A percentile compares a stretch with the other conserved stretches of the same genome.
These are phyloP conservation scores for Thermochaetoides thermophila DNA, from an alignment of 495 filamentous ascomycete genomes.

Conservation along the genomic window DNA sequence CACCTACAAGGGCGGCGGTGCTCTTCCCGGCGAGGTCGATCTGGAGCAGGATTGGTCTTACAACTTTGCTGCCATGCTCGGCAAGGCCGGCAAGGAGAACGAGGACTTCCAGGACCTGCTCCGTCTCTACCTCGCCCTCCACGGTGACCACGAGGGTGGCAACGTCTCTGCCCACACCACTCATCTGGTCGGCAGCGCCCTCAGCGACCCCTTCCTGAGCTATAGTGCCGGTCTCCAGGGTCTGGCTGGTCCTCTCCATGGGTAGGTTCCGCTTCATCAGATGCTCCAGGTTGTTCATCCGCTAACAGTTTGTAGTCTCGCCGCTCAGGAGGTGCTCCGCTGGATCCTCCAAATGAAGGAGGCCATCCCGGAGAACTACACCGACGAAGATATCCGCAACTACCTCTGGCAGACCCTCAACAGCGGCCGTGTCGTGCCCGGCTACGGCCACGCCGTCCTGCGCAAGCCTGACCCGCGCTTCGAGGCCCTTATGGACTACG, in stretches of 20 bases:
- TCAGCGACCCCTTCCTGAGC: constrained; percentile 87
- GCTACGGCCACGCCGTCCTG: constrained; percentile 96
- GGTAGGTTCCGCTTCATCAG: constrained; percentile 28
- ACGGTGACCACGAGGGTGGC: constrained; percentile 96
- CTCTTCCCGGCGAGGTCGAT: constrained; percentile 65
- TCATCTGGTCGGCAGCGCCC: constrained; percentile 88
- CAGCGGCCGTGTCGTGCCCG: constrained; percentile 86
- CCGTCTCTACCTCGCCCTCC: constrained; percentile 83
- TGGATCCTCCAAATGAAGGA: constrained; percentile 94
- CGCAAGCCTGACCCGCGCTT: constrained; percentile 95
- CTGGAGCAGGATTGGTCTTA: constrained; percentile 86
- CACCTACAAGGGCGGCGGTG: constrained; percentile 59
- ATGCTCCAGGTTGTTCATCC: constrained; percentile 4
- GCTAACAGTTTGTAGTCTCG: constrained; percentile 36
- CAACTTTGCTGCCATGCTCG: constrained; percentile 95
- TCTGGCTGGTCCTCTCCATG: constrained; percentile 86
- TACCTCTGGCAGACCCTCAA: constrained; percentile 92
- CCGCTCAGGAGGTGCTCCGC: constrained; percentile 91
- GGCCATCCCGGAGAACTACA: constrained; percentile 61
- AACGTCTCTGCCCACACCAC: constrained; percentile 97
- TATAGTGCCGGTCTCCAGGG: constrained; percentile 94
- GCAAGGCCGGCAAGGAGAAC: constrained; percentile 71
- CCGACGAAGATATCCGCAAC: constrained; percentile 59
- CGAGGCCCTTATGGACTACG: constrained; percentile 92
- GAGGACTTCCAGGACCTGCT: constrained; percentile 92